phyloP scores from a whole-genome alignment of 495 filamentous ascomycete genomes.

The Aspergillus nanangensis region DNA sequence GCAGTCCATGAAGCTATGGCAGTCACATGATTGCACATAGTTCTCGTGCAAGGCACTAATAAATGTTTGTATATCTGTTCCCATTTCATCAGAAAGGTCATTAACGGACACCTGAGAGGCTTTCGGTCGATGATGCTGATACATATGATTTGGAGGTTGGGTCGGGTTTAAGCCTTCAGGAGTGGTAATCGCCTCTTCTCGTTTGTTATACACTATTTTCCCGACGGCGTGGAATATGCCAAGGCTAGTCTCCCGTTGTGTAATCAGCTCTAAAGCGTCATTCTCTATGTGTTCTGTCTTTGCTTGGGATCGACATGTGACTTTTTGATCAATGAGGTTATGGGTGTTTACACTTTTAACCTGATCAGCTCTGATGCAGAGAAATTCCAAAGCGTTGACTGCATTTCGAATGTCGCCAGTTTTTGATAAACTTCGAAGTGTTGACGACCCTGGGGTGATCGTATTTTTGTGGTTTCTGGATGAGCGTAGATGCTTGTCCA shows the following conservation, averaged over 20 bases:
- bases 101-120: slow-evolving; percentile 68
- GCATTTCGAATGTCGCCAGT: slow-evolving; percentile 91
- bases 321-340: too few relatives aligned
- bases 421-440: slow-evolving; percentile 71
- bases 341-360: too few relatives aligned
- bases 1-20: slow-evolving; percentile 50
- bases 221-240: slow-evolving; percentile 96
- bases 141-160: slow-evolving; percentile 59
- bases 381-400: slow-evolving; percentile 81
- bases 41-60: slow-evolving; percentile 94
- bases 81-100: slow-evolving; percentile 78
- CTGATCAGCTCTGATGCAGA: slow-evolving; percentile 71
- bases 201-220: slow-evolving; percentile 92
- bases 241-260: slow-evolving; percentile 78
- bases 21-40: slow-evolving; percentile 77
- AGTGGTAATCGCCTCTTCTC: slow-evolving; percentile 39
- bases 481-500: slow-evolving; percentile 79
- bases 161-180: slow-evolving; percentile 24
- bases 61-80: slow-evolving; percentile 85
- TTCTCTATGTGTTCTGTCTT: slow-evolving; percentile 67
- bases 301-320: too few relatives aligned
- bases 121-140: slow-evolving; percentile 56
- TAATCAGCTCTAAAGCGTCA: slow-evolving; percentile 67
- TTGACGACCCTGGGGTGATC: slow-evolving; percentile 61
- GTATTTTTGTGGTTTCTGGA: slow-evolving; percentile 61